These are phyloP conservation scores for Cucumis melo DNA, from an alignment of 306 rosid species.

Conservation along the genomic window DNA sequence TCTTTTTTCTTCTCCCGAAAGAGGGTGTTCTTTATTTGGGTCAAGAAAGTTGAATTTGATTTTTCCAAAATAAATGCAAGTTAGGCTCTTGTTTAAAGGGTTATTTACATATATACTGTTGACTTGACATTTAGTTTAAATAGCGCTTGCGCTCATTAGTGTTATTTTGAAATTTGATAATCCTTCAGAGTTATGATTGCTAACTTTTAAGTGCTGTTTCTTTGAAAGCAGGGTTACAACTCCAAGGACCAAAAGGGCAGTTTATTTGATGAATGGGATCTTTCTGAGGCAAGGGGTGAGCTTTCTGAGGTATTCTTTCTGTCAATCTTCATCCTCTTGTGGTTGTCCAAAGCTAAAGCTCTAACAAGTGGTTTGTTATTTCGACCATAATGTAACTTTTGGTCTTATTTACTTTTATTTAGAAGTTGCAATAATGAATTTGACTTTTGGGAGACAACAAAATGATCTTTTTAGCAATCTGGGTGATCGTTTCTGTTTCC, in stretches of 20 bases:
- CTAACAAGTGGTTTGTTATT: neutral
- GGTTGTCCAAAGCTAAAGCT: neutral
- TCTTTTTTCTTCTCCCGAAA: neutral
- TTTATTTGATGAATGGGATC: conserved; percentile 92
- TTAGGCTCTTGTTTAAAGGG: neutral
- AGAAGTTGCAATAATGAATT: neutral
- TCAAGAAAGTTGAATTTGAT: neutral
- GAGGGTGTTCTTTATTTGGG: neutral
- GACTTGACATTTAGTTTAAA: too few relatives aligned
- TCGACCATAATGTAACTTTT: neutral
- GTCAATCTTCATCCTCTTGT: neutral
- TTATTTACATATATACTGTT: neutral
- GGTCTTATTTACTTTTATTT: neutral
- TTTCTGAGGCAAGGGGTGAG: conserved; percentile 74
- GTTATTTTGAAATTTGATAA: neutral
- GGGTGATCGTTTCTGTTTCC: neutral
- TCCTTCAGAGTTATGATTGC: neutral
- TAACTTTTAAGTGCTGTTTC: conserved; percentile 5
- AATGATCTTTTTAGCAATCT: neutral
- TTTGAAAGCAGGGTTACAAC: conserved; percentile 55
- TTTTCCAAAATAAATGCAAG: neutral
- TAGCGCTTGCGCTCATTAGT: too few relatives aligned
- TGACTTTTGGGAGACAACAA: neutral
- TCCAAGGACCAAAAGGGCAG: conserved; percentile 73
- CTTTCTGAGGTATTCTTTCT: conserved; percentile 52